Evolutionary conservation across 2,329 filamentous ascomycete genomes (phyloP).

Genomic region (Myriosclerotinia duriaeana): DNA sequence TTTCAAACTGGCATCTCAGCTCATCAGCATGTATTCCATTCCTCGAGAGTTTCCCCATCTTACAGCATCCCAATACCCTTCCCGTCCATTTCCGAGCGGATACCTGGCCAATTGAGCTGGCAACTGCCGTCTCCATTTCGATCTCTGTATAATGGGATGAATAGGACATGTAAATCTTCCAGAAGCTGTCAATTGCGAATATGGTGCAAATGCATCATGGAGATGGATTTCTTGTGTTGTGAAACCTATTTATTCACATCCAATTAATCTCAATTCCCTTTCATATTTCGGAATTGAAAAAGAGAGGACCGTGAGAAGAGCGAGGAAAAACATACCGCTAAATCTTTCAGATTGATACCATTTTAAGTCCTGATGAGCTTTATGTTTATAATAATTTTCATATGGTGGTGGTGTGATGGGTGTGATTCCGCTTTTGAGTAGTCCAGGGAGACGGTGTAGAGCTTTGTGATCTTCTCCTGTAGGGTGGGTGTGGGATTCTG

Average conservation of each 20-base stretch:
- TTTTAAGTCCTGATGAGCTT: constrained; percentile 12
- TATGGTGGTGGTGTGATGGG: constrained; percentile 18
- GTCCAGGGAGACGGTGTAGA: not conserved
- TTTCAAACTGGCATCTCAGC: not conserved
- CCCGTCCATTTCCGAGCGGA: constrained; percentile 11
- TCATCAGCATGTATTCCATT: not conserved
- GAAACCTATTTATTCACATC: not conserved
- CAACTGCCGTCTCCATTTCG: constrained; percentile 9
- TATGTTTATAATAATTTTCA: constrained; percentile 1
- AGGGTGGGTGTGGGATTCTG: constrained; percentile 16
- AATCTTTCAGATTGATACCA: constrained; percentile 17
- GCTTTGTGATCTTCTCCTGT: not conserved
- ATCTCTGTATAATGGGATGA: constrained; percentile 15
- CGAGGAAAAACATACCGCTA: not conserved
- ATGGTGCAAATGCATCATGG: constrained; percentile 10
- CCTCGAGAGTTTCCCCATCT: rapidly evolving
- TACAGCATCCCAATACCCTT: constrained; percentile 21
- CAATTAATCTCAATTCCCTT: not conserved
- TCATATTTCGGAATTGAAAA: not conserved
- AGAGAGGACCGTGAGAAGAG: no score
- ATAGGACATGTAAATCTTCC: constrained; percentile 7
- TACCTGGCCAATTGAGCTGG: constrained; percentile 11
- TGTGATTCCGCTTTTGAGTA: constrained; percentile 17
- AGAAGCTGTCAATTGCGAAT: not conserved
- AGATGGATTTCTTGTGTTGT: constrained; percentile 11